These are phyloP conservation scores for Fusarium caatingaense DNA, from an alignment of 2,329 filamentous ascomycete species.

Conservation along the genomic window DNA sequence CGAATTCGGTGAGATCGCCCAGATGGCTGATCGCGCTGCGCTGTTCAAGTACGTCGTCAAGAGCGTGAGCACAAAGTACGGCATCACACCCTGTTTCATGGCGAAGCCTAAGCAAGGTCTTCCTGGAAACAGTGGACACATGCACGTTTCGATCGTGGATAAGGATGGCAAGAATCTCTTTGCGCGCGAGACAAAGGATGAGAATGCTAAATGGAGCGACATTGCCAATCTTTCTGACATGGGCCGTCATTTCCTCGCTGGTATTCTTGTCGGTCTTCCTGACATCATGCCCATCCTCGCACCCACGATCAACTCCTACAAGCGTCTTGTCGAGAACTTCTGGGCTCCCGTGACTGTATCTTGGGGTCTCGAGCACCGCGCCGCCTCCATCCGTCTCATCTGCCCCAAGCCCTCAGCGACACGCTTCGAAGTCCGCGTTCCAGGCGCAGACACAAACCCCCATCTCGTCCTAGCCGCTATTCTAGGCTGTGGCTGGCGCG, in stretches of 20 bases:
- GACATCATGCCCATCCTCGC: conserved; percentile 96
- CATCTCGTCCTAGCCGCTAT: conserved; percentile 89
- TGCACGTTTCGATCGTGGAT: conserved; percentile 91
- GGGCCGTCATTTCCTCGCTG: conserved; percentile 92
- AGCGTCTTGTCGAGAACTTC: conserved; percentile 97
- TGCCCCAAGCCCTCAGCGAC: conserved; percentile 88
- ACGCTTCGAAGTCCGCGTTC: conserved; percentile 90
- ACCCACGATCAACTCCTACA: conserved; percentile 97
- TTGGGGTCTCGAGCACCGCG: conserved; percentile 95
- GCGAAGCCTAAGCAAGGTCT: conserved; percentile 92
- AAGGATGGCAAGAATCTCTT: conserved; percentile 86
- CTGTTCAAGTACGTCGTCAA: conserved; percentile 97
- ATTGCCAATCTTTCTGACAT: conserved; percentile 85
- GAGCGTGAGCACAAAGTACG: conserved; percentile 85
- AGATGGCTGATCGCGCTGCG: conserved; percentile 91
- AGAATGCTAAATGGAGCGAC: conserved; percentile 77
- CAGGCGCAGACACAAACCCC: conserved; percentile 93
- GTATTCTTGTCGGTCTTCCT: conserved; percentile 86
- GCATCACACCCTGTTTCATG: conserved; percentile 98
- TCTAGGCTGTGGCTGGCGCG: conserved; percentile 88
- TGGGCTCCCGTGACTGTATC: conserved; percentile 98
- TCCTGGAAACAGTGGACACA: conserved; percentile 94
- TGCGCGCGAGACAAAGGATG: conserved; percentile 76
- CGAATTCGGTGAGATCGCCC: conserved; percentile 85
- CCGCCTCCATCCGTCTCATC: conserved; percentile 90